phyloP scores from a whole-genome alignment of 2,329 filamentous ascomycete genomes.

The Alternaria incomplexa region DNA sequence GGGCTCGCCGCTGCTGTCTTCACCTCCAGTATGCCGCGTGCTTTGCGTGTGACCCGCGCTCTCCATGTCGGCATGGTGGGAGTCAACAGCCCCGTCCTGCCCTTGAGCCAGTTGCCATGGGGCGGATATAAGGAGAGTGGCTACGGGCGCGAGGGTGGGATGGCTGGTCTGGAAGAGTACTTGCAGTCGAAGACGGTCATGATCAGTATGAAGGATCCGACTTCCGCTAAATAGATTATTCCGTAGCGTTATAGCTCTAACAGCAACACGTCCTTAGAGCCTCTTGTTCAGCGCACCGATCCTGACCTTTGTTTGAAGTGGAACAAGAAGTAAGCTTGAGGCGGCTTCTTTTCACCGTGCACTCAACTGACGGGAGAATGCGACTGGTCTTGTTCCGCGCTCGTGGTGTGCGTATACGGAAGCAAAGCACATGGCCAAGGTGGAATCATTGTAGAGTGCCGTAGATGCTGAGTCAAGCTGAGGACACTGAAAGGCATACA shows the following conservation, averaged over 20 bases:
- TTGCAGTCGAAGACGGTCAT: background rate
- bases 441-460: background rate
- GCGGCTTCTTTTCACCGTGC: background rate
- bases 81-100: constrained; percentile 13
- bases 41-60: constrained; percentile 20
- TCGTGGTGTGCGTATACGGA: background rate
- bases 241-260: background rate
- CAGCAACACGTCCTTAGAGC: background rate
- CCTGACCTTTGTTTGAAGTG: background rate
- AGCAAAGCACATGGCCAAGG: background rate
- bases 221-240: background rate
- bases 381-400: background rate
- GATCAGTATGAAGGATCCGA: constrained; percentile 2
- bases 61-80: constrained; percentile 28
- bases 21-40: constrained; percentile 18
- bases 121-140: constrained; percentile 4
- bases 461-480: background rate
- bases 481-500: background rate
- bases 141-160: background rate
- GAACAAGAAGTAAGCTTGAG: background rate
- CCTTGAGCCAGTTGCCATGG: background rate
- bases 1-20: constrained; percentile 26
- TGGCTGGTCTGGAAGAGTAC: background rate
- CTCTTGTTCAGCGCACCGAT: background rate
- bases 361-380: background rate